Percentiles rank a stretch among this genome's conserved stretches.
phyloP scores from a whole-genome alignment of 2,329 filamentous ascomycete species.

The Xylaria sp. region DNA sequence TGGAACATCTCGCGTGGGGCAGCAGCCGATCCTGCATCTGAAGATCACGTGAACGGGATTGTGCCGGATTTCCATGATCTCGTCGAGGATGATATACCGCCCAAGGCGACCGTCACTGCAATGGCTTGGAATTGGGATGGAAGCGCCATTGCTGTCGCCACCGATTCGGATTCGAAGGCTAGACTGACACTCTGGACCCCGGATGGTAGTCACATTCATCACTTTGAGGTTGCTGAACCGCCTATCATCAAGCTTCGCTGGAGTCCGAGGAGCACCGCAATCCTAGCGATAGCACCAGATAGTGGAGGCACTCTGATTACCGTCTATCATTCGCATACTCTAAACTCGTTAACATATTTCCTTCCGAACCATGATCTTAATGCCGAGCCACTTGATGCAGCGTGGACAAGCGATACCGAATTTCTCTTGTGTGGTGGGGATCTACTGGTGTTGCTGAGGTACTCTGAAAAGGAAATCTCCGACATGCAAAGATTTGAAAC shows the following conservation, averaged over 20 bases:
- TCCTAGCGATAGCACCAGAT: slow-evolving; percentile 63
- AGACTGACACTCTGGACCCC: slow-evolving; percentile 61
- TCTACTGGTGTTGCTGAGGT: slow-evolving; percentile 55
- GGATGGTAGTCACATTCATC: slow-evolving; percentile 58
- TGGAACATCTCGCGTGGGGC: slow-evolving; percentile 66
- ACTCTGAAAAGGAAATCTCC: slow-evolving; percentile 53
- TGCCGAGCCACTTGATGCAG: slow-evolving; percentile 60
- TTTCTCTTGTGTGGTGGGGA: slow-evolving; percentile 66
- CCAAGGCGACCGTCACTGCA: slow-evolving; percentile 60
- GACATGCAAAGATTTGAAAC: slow-evolving; percentile 57
- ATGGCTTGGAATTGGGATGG: slow-evolving; percentile 67
- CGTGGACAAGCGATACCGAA: slow-evolving; percentile 64
- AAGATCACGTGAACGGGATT: slow-evolving; percentile 51
- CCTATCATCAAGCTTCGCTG: slow-evolving; percentile 67
- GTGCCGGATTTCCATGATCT: slow-evolving; percentile 54
- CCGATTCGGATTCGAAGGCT: slow-evolving; percentile 59
- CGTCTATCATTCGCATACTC: slow-evolving; percentile 54
- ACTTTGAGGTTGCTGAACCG: slow-evolving; percentile 63
- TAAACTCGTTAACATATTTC: slow-evolving; percentile 54
- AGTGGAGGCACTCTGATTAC: slow-evolving; percentile 61
- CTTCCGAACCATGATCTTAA: slow-evolving; percentile 57
- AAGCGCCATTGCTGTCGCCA: slow-evolving; percentile 61
- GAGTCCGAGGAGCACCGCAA: slow-evolving; percentile 61
- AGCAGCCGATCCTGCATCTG: slow-evolving; percentile 52
- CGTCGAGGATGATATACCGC: slow-evolving; percentile 59